Base-by-base conservation (phyloP, 1,284 basidiomycete genomes). In the Hymenochaete sp. region DNA sequence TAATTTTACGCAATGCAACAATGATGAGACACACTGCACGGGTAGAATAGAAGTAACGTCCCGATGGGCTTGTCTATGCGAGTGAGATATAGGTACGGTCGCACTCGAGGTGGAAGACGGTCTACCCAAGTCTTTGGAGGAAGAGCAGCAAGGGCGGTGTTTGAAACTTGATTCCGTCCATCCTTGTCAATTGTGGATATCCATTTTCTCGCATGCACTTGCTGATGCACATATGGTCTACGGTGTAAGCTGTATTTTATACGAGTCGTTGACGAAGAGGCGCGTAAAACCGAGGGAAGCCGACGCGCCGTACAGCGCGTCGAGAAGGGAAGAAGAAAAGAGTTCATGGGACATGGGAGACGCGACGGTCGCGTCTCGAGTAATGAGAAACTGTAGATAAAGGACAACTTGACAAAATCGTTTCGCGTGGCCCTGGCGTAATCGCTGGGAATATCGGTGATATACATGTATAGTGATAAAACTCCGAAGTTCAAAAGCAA, bases 11-110 rank as follows among this genome's bases (percentile, higher is more conserved):
- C 22, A 25, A n/a, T 3, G 33, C 32, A 32, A 38, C 16, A 27
- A 22, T 21, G 28, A 16, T 32, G 14, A 31, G 13, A 74, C 82
- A 52, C 48, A 93, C 92, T 75, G 61, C 95, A 97, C 1, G 95
- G 95, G 71, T 91, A 93, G 62, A 84, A 96, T 9, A 98, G 71
- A 4, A 98, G 67, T 49, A 93, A 68, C 0, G 90, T 91, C 16
- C 95, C 95, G 53, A 95, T 97, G 9, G 96, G 95, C 60, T 97
- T 98, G 70, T 98, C 93, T 42, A 95, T 72, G 44, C 95, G 77
- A 39, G 84, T 85, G 19, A 98, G 71, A 57, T 85, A 80, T 5
- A 93, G 58, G 62, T 97, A 98, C 2, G 95, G 93, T 36, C 67
- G 72, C 26, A 75, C 52, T 60, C 65, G 68, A 9, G 61, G 55